A percentile compares a stretch with the other conserved stretches of the same genome.
These are phyloP conservation scores for Exophiala sp. DNA, from an alignment of 2,329 filamentous ascomycete species.

Conservation along the genomic window DNA sequence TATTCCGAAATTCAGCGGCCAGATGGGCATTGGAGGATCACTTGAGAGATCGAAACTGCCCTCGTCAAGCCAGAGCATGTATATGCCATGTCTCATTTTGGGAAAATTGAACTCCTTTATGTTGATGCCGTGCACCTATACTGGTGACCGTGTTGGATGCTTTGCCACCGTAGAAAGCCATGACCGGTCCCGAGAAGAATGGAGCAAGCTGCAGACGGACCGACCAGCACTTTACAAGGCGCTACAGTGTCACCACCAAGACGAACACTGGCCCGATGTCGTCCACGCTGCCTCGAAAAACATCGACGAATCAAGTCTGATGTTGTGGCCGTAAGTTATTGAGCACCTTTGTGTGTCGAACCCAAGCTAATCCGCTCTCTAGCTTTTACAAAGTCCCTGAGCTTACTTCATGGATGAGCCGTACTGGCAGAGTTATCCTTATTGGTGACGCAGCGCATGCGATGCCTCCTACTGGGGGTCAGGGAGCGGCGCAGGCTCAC, in stretches of 20 bases:
- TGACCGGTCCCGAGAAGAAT: conserved; percentile 23
- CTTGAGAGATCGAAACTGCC: conserved; percentile 6
- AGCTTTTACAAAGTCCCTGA: conserved; percentile 20
- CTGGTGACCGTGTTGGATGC: conserved; percentile 8
- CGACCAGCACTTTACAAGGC: conserved; percentile 14
- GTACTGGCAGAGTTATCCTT: conserved; percentile 17
- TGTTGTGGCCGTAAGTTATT: conserved; percentile 22
- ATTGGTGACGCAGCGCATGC: conserved; percentile 27
- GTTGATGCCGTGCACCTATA: conserved; percentile 17
- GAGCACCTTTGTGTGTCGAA: not conserved
- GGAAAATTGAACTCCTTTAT: conserved; percentile 21
- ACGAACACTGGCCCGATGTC: conserved; percentile 17
- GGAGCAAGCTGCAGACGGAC: conserved; percentile 20
- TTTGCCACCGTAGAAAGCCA: conserved; percentile 20
- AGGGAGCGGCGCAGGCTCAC: conserved; percentile 26
- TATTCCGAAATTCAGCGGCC: conserved; percentile 22
- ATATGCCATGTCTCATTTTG: conserved; percentile 23
- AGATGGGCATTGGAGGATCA: conserved; percentile 20
- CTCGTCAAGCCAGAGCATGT: not conserved
- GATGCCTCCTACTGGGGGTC: conserved; percentile 26
- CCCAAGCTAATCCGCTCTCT: not conserved
- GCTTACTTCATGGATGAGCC: conserved; percentile 22
- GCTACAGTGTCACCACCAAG: conserved; percentile 12
- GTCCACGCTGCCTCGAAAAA: conserved; percentile 17
- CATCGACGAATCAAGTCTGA: conserved; percentile 14